Evolutionary conservation across 2,329 filamentous ascomycete species (phyloP).

Genomic region (Dactylonectria estremocensis): DNA sequence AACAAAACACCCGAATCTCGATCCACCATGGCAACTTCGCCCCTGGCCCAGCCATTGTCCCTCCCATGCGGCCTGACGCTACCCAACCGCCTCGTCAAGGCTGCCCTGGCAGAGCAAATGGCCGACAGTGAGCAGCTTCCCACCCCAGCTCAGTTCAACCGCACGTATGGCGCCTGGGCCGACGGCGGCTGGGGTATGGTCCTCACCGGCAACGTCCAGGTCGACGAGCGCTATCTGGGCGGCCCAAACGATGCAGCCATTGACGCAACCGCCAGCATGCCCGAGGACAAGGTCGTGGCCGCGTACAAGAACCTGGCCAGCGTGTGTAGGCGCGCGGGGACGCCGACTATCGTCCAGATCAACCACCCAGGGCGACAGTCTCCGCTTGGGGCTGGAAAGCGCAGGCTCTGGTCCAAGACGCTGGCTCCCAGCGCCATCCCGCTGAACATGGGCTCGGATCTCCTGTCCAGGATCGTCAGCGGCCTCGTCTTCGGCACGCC

Average conservation of each 20-base stretch:
- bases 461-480: conserved; percentile 52
- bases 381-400: conserved; percentile 55
- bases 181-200: conserved; percentile 68
- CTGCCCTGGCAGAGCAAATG: conserved; percentile 66
- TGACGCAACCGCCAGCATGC: conserved; percentile 34
- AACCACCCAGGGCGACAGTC: conserved; percentile 65
- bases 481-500: conserved; percentile 67
- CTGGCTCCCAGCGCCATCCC: conserved; percentile 62
- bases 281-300: conserved; percentile 49
- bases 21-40: conserved; percentile 30
- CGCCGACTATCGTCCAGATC: conserved; percentile 61
- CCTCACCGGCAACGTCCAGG: conserved; percentile 65
- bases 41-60: conserved; percentile 57
- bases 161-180: conserved; percentile 68
- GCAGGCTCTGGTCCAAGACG: conserved; percentile 55
- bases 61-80: conserved; percentile 70
- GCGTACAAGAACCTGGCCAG: conserved; percentile 58
- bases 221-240: conserved; percentile 58
- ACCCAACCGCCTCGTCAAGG: conserved; percentile 68
- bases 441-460: conserved; percentile 57
- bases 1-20: neutral
- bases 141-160: conserved; percentile 54
- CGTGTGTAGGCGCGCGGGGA: conserved; percentile 50
- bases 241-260: conserved; percentile 53
- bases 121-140: conserved; percentile 61